Evolutionary conservation across 108 stramenopile genomes (phyloP).

Genomic region (Seminavis robusta): DNA sequence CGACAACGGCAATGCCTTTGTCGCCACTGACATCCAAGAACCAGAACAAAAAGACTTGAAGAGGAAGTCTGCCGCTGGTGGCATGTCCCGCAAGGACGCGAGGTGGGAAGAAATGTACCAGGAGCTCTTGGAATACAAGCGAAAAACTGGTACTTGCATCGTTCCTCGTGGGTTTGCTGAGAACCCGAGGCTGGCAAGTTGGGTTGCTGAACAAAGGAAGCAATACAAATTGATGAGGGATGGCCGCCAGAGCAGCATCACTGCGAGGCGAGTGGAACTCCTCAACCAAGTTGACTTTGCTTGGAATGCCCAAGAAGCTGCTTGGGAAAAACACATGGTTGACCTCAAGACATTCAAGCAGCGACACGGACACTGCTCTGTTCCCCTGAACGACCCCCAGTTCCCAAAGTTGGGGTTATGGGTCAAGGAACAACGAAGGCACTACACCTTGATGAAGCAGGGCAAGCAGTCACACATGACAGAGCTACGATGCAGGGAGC

Average conservation of each 20-base stretch:
- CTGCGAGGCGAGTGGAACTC: background rate
- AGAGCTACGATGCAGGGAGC: slow-evolving; percentile 12
- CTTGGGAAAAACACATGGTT: slow-evolving; percentile 9
- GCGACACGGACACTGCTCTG: slow-evolving; percentile 44
- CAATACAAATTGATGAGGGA: slow-evolving; percentile 6
- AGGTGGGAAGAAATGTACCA: background rate
- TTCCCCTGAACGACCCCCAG: slow-evolving; percentile 36
- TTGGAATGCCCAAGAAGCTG: slow-evolving; percentile 1
- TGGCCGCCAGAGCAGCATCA: background rate
- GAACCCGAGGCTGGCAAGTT: slow-evolving; percentile 27
- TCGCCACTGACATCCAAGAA: too few relatives aligned
- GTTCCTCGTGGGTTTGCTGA: slow-evolving; percentile 27
- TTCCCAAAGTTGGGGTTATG: slow-evolving; percentile 40
- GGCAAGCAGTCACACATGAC: slow-evolving; percentile 30
- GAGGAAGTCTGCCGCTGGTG: too few relatives aligned
- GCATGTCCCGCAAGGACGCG: too few relatives aligned
- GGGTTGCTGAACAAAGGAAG: slow-evolving; percentile 29
- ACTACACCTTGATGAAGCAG: slow-evolving; percentile 24
- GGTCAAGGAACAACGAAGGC: slow-evolving; percentile 52
- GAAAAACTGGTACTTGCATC: slow-evolving; percentile 28
- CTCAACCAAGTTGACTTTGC: background rate
- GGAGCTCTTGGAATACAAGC: slow-evolving; percentile 18
- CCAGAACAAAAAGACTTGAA: too few relatives aligned
- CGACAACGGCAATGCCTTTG: too few relatives aligned
- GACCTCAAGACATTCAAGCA: slow-evolving; percentile 29